phyloP scores from a whole-genome alignment of 345 rosid genomes.

The Conringia planisiliqua region DNA sequence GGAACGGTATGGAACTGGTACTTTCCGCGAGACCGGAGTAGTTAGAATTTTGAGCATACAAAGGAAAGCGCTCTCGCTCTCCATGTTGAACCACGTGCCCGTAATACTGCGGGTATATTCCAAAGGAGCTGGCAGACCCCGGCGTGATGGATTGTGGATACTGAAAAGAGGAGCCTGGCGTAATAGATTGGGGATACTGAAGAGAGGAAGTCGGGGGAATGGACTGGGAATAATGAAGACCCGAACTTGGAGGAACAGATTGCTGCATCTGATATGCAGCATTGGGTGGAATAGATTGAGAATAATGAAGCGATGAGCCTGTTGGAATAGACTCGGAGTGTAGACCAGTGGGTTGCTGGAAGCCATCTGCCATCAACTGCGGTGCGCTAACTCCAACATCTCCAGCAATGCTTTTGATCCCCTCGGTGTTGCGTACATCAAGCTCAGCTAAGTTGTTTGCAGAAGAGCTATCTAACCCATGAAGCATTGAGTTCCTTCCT shows the following conservation, averaged over 20 bases:
- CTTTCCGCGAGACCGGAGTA: conserved; percentile 39
- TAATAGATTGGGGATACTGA: conserved; percentile 27
- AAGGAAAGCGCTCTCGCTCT: conserved; percentile 38
- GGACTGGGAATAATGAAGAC: conserved; percentile 34
- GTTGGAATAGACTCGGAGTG: conserved; percentile 43
- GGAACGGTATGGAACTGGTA: conserved; percentile 38
- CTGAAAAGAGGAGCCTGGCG: conserved; percentile 34
- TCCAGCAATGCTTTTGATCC: conserved; percentile 30
- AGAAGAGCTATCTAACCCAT: conserved; percentile 49
- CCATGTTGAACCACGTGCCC: conserved; percentile 44
- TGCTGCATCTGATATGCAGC: conserved; percentile 27
- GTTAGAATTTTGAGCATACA: conserved; percentile 40
- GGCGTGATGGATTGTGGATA: conserved; percentile 43
- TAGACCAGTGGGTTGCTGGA: conserved; percentile 38
- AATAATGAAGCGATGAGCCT: conserved; percentile 32
- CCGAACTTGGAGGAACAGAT: conserved; percentile 25
- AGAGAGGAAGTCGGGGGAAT: conserved; percentile 14
- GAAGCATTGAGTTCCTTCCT: conserved; percentile 40
- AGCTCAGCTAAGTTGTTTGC: conserved; percentile 54
- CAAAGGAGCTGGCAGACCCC: conserved; percentile 43
- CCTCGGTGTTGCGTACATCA: conserved; percentile 42
- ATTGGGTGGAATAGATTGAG: conserved; percentile 21
- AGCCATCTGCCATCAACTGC: conserved; percentile 33
- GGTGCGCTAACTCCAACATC: conserved; percentile 40
- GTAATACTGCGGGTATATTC: conserved; percentile 45